Conservation (phyloP, 208 protist species). For the Acanthamoeba castellanii region DNA sequence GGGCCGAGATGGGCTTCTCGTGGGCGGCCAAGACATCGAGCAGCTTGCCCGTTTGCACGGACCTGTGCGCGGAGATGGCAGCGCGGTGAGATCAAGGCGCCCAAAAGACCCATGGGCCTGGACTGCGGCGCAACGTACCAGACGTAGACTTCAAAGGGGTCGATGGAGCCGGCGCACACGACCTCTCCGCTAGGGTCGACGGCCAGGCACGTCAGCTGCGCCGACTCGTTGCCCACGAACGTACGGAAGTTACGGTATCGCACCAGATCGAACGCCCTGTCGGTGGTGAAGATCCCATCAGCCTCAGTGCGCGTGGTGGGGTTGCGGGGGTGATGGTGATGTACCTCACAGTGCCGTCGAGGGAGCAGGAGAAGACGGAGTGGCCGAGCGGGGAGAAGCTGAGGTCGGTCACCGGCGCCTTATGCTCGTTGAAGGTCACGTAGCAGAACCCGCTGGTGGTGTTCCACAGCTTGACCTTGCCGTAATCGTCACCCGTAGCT, state of each 20-base stretch:
- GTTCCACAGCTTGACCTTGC: conserved; percentile 93
- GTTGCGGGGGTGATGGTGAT: neutral
- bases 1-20: conserved; percentile 80
- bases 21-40: conserved; percentile 90
- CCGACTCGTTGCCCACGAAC: conserved; percentile 83
- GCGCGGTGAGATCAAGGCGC: no score
- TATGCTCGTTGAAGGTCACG: conserved; percentile 91
- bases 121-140: neutral
- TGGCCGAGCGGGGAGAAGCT: conserved; percentile 85
- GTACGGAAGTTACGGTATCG: conserved; percentile 92
- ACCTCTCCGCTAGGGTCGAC: conserved; percentile 91
- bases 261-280: conserved; percentile 91
- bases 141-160: conserved; percentile 88
- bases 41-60: conserved; percentile 89
- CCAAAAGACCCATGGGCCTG: no score
- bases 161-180: conserved; percentile 88
- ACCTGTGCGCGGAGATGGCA: conserved; percentile 85
- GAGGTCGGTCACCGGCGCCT: conserved; percentile 78
- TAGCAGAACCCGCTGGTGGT: conserved; percentile 90
- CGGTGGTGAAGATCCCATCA: neutral
- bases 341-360: conserved; percentile 90
- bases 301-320: no score
- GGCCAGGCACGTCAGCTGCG: conserved; percentile 89
- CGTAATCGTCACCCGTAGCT: conserved; percentile 90
- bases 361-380: conserved; percentile 87